Evolutionary conservation across 2,329 filamentous ascomycete species (phyloP), one percentile per base, ranked within the genome.

Genomic region (Stemphylium beticola): DNA sequence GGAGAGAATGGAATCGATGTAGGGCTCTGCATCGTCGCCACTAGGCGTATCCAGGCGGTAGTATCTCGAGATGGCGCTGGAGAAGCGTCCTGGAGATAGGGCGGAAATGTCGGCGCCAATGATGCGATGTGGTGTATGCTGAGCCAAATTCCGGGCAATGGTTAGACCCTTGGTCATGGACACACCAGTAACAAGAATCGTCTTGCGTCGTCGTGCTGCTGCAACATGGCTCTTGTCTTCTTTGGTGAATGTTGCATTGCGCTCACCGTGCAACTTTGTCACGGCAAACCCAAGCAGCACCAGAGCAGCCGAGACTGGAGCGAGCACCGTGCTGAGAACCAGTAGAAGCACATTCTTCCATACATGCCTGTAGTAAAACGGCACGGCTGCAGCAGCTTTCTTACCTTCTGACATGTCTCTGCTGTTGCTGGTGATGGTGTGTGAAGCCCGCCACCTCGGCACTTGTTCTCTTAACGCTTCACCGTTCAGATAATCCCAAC

Each of bases 161-260:
- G 79, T 77, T 3, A 92, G 79, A 4, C 88, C 89, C 69, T 91
- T 90, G 38, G 84, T 81, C 83, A 91, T 92, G 40, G 85, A 85
- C 2, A 92, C 81, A 2, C 90, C 89, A 0, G 89, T 92, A 37
- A 93, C 82, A 12, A 93, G 81, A 32, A 92, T 77, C 0, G 83
- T 89, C 49, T 80, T 82, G 32, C 51, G 58, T 55, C 68, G 31
- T 67, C 66, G 46, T 22, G 57, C 54, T 56, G 57, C 49, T 15
- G 61, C 61, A 44, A 58, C 57, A 59, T 64, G 61, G 45, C 57
- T 50, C 58, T 53, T 60, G 34, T 66, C 54, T 48, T 60, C 53
- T 32, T 58, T 55, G 45, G 52, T 61, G 33, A 56, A 53, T 39
- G 61, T 60, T 40, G 55, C 49, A 33, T 50, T 53, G 51, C 41